A percentile compares a stretch with the other conserved stretches of the same genome.
These are phyloP conservation scores for Gigaspora rosea DNA, from an alignment of 192 early-diverging fungal genomes.

Conservation along the genomic window DNA sequence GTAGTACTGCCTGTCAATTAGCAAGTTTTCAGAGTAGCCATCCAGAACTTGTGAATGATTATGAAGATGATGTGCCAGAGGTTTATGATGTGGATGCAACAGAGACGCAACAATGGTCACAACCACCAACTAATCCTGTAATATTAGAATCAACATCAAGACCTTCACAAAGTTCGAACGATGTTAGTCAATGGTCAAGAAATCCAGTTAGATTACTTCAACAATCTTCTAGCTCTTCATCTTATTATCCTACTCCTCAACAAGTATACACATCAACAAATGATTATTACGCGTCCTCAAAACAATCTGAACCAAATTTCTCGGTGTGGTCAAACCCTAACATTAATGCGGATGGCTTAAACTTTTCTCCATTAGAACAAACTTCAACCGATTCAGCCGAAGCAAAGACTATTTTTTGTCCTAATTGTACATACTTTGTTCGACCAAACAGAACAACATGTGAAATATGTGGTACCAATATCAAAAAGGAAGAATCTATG, in stretches of 20 bases:
- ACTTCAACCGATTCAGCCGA: background rate
- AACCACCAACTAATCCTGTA: background rate
- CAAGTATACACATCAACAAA: background rate
- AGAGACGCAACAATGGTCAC: background rate
- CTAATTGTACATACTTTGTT: slow-evolving; percentile 10
- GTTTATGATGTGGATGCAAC: background rate
- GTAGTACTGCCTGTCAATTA: background rate
- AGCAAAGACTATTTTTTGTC: background rate
- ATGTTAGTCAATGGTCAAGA: background rate
- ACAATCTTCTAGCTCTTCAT: background rate
- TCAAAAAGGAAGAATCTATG: background rate
- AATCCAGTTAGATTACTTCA: background rate
- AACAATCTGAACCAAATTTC: background rate
- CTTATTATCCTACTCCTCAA: background rate
- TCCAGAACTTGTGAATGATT: background rate
- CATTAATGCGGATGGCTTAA: background rate
- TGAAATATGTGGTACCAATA: slow-evolving; percentile 13
- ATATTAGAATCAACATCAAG: background rate
- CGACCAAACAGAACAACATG: slow-evolving; percentile 4
- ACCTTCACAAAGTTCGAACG: background rate
- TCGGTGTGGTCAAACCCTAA: background rate
- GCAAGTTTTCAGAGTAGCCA: background rate
- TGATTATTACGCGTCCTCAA: background rate
- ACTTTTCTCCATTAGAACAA: background rate
- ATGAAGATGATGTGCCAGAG: background rate